phyloP scores from a whole-genome alignment of 306 rosid genomes.

The Rosa persica region DNA sequence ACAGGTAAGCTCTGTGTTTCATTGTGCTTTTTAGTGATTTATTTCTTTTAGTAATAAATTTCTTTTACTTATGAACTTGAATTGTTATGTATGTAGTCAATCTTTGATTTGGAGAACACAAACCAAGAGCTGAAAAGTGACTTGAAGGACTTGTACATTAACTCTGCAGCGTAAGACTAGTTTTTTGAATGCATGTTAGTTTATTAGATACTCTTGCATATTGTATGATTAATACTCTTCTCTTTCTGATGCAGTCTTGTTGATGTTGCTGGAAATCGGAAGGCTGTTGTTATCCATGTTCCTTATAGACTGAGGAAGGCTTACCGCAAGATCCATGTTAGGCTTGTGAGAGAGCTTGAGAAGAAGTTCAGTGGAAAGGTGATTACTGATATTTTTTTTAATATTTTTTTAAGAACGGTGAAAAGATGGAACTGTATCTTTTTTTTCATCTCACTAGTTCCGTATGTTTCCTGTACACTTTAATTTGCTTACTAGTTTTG shows the following conservation, averaged over 20 bases:
- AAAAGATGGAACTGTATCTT: background rate
- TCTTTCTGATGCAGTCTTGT: constrained; percentile 49
- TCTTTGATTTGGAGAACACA: constrained; percentile 76
- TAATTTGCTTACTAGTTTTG: background rate
- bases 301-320: constrained; percentile 82
- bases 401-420: too few species aligned
- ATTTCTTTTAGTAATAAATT: background rate
- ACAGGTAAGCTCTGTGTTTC: constrained; percentile 41
- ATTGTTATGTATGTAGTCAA: constrained; percentile 39
- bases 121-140: constrained; percentile 87
- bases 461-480: background rate
- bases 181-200: background rate
- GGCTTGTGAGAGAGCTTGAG: constrained; percentile 91
- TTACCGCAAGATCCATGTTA: constrained; percentile 69
- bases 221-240: background rate
- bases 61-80: background rate
- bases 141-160: constrained; percentile 83
- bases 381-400: background rate
- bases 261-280: constrained; percentile 71
- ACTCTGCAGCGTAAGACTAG: constrained; percentile 69
- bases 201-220: background rate
- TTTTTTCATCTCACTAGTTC: background rate
- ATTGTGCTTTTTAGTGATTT: background rate
- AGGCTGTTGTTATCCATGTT: constrained; percentile 76
- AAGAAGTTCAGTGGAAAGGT: constrained; percentile 94